Base-by-base conservation (phyloP, 129 eudicot species). In the Helianthus annuus region DNA sequence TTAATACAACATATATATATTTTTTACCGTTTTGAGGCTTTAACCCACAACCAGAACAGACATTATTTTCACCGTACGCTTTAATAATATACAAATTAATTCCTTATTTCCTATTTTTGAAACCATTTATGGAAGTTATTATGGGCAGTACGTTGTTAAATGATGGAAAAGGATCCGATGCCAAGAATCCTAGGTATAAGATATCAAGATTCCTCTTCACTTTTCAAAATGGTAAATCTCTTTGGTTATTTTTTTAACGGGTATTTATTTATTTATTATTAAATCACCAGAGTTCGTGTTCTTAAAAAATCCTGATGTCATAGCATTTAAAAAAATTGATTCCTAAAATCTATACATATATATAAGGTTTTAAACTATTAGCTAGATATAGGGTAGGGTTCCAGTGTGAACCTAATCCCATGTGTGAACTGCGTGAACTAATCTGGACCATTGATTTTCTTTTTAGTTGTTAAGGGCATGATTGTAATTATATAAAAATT, bases 121-220 rank as follows among this genome's bases (percentile, higher is more conserved):
- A 58, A 24, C 45, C 22, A 4, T 40, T 13, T 24, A 8, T 44
- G 15, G 57, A 54, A 5, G 58, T n/a, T 45, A 58, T 48, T 61
- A 46, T 48, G 70, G 11, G 48, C 0, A 61, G 49, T 32, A 42
- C 11, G 10, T 42, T 46, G n/a, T 49, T 73, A 48, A 61, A 61
- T 48, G 27, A 36, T 64, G 63, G 54, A 49, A 70, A 16, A 73
- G 78, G 29, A 73, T 73, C 71, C 64, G 63, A 63, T 73, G 78
- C 9, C 42, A 49, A 73, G 78, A 73, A 49, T 63, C 78, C 78
- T 63, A 73, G 52, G 78, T 61, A 48, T 34, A 6, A 42, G 46
- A 42, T 42, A 42, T 42, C 7, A 58, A 72, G 78, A 73, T 36
- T 73, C 71, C 64, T 49, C 66, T 34, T 39, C 12, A 6, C 19